Evolutionary conservation across 805 yeast genomes (phyloP), one percentile per base, ranked within the genome.

Genomic region (Pichia eremophila): DNA sequence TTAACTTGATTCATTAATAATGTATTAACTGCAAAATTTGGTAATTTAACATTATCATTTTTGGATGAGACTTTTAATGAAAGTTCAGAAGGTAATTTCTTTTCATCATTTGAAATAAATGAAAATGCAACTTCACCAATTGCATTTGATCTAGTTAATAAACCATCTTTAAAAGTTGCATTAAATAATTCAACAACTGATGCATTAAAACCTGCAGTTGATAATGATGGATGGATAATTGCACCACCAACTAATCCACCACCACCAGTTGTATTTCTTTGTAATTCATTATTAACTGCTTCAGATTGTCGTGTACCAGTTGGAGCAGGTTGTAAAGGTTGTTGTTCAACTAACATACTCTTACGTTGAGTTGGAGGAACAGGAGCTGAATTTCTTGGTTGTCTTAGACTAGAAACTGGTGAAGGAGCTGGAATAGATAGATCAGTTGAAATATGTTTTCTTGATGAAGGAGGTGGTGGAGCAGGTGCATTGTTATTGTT

Each of bases 41-140:
- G 68, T 43, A 73, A 72, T 38, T 69, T 53, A 12, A 17, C 5
- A n/a, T 66, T 61, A 10, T 72, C 66, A 22, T 67, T 67, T 9
- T 69, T 65, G 8, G 77, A 62, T 44, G 63, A 65, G 50, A 78
- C 47, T 43, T 56, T 51, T 5, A 65, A 44, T n/a, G 70, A 70
- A 32, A 76, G 69, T 47, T 68, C 72, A 8, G 63, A 57, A 44
- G 78, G 79, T 17, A 70, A 44, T 18, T 59, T 57, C 39, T 47
- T 60, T 46, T 31, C 59, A 55, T 43, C 70, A 44, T 56, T 64
- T 28, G 61, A 55, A 22, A 74, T 73, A 61, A 80, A 86, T 56
- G 83, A 83, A 62, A 89, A 77, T 0, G 96, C 95, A 55, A 90
- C 71, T 66, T 91, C 97, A 45, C 98, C 97, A 47, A 83, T 74